Evolutionary conservation across 139 green algal genomes (phyloP), one percentile per base, ranked within the genome.

Genomic region (Protoeuglena noctilucae): DNA sequence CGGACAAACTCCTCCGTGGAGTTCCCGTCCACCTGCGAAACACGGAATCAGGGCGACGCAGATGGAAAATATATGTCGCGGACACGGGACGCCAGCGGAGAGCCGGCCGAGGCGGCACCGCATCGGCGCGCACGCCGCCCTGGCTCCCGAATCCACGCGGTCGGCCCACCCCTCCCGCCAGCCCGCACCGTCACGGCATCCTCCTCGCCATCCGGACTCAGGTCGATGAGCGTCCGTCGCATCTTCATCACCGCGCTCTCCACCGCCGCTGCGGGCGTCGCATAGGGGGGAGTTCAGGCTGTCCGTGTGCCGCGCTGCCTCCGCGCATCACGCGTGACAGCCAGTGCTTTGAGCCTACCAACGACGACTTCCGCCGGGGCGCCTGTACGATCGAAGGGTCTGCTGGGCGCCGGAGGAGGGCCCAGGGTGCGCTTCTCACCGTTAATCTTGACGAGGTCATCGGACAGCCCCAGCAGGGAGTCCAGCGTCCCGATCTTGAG

Each of bases 401-500:
- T 21, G 7, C 21, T 17, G 14, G 25, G 21, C n/a, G n/a, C n/a
- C n/a, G n/a, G n/a, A n/a, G n/a, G n/a, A n/a, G n/a, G n/a, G n/a
- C n/a, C n/a, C n/a, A n/a, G n/a, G n/a, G n/a, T n/a, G n/a, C n/a
- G n/a, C n/a, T n/a, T n/a, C n/a, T n/a, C n/a, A n/a, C n/a, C 56
- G 52, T 78, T 82, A 3, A 81, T 78, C 66, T 93, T 94, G 26
- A 77, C 71, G 25, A 98, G 75, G 39, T 96, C 89, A 60, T 98
- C 90, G 43, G 73, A 86, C 5, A 95, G 77, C 23, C 68, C 65
- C 72, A 96, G 77, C 23, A 98, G 73, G 6, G 78, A 85, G 64
- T 98, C 90, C 19, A 98, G 73, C 1, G 89, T 96, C 23, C 90
- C 90, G 23, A 96, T 78, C 0, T 80, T 60, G 41, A 96, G 75